A percentile compares a stretch with the other conserved stretches of the same genome.
Conservation (phyloP, 768 basidiomycete species). For the Cubamyces lactineus region DNA sequence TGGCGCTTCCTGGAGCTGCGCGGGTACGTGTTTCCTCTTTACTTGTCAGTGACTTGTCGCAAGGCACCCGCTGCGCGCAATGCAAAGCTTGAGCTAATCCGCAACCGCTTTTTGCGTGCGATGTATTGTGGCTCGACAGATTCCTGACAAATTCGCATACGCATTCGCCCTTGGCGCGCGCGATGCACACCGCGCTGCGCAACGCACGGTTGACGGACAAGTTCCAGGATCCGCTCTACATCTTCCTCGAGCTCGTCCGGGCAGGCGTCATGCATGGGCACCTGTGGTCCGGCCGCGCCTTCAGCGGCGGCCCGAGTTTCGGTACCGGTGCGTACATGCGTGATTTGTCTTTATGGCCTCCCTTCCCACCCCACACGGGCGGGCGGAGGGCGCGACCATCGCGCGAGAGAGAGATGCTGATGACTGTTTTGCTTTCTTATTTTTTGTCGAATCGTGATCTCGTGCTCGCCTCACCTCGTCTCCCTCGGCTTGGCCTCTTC, state of each 20-base stretch:
- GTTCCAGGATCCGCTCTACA: slow-evolving; percentile 95
- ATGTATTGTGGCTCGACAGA: slow-evolving; percentile 42
- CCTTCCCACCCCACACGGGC: slow-evolving; percentile 37
- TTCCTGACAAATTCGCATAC: slow-evolving; percentile 88
- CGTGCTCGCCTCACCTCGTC: too few species aligned
- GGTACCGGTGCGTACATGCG: slow-evolving; percentile 67
- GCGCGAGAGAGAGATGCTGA: slow-evolving; percentile 23
- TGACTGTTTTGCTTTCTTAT: slow-evolving; percentile 25
- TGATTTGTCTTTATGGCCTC: too few species aligned
- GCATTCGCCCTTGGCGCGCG: slow-evolving; percentile 88
- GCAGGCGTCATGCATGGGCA: slow-evolving; percentile 98
- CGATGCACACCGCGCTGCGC: slow-evolving; percentile 83
- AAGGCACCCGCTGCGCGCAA: slow-evolving; percentile 7
- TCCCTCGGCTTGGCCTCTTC: too few species aligned
- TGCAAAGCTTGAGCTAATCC: slow-evolving; percentile 1
- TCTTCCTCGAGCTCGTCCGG: slow-evolving; percentile 93
- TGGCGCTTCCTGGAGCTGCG: slow-evolving; percentile 97
- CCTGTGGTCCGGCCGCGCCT: slow-evolving; percentile 83
- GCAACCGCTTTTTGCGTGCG: not conserved
- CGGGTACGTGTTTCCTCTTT: slow-evolving; percentile 61
- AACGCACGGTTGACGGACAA: slow-evolving; percentile 90
- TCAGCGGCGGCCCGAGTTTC: slow-evolving; percentile 95
- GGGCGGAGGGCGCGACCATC: slow-evolving; percentile 16
- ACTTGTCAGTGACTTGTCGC: not conserved
- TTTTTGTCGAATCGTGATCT: not conserved